phyloP scores from a whole-genome alignment of 352 stramenopile species.

The Elongisporangium prolatum region DNA sequence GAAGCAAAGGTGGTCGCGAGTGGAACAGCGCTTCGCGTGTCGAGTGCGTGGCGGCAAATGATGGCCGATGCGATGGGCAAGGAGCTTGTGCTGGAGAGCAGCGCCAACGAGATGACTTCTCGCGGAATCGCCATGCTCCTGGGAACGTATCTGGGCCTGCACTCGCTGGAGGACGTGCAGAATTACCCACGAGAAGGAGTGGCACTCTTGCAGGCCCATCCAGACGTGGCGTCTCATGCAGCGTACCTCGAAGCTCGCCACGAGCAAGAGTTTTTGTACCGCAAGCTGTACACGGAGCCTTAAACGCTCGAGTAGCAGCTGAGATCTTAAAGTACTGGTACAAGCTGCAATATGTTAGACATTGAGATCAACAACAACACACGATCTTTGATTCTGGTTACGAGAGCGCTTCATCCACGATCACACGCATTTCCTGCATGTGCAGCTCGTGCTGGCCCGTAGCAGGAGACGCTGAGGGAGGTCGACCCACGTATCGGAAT shows the following conservation, averaged over 20 bases:
- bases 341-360: too few species aligned
- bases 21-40: slow-evolving; percentile 75
- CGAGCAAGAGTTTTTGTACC: slow-evolving; percentile 68
- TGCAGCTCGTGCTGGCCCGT: slow-evolving; percentile 95
- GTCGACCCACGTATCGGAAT: slow-evolving; percentile 92
- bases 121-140: slow-evolving; percentile 76
- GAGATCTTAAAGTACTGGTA: too few species aligned
- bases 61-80: slow-evolving; percentile 75
- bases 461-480: slow-evolving; percentile 93
- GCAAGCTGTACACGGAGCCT: slow-evolving; percentile 47
- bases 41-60: slow-evolving; percentile 85
- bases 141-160: slow-evolving; percentile 51
- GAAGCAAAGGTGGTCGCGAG: slow-evolving; percentile 69
- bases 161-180: slow-evolving; percentile 38
- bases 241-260: slow-evolving; percentile 60
- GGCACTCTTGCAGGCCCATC: slow-evolving; percentile 25
- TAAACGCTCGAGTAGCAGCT: background rate
- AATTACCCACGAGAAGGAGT: slow-evolving; percentile 17
- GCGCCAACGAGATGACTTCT: slow-evolving; percentile 73
- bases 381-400: slow-evolving; percentile 19
- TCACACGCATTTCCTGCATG: slow-evolving; percentile 90
- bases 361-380: too few species aligned
- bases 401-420: slow-evolving; percentile 84
- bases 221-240: slow-evolving; percentile 45
- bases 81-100: slow-evolving; percentile 62